Evolutionary conservation across 257 asterid genomes (phyloP).

Genomic region (Cordia subcordata): DNA sequence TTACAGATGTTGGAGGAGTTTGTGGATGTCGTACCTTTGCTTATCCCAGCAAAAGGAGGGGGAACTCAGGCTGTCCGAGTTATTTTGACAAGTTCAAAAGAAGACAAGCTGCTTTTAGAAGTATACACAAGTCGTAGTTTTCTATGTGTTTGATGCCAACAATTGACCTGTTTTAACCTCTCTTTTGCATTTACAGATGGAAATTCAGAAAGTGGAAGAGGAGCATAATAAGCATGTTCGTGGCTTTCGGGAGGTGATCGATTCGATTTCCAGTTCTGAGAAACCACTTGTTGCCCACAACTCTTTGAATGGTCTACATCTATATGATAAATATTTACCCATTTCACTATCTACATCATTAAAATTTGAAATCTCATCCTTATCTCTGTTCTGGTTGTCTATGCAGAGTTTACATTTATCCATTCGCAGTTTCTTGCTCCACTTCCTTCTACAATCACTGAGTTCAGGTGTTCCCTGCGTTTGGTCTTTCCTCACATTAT

Average conservation of each 20-base stretch:
- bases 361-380: slow-evolving; percentile 15
- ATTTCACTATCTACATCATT: slow-evolving; percentile 10
- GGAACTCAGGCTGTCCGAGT: slow-evolving; percentile 62
- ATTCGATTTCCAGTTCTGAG: slow-evolving; percentile 71
- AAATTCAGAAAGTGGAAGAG: slow-evolving; percentile 54
- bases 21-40: slow-evolving; percentile 55
- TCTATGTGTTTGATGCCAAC: slow-evolving; percentile 9
- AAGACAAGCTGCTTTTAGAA: slow-evolving; percentile 66
- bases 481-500: slow-evolving; percentile 50
- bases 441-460: slow-evolving; percentile 63
- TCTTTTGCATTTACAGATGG: slow-evolving; percentile 42
- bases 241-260: slow-evolving; percentile 91
- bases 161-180: slow-evolving; percentile 12
- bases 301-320: slow-evolving; percentile 67
- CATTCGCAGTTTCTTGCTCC: slow-evolving; percentile 74
- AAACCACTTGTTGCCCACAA: slow-evolving; percentile 82
- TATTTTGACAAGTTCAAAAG: slow-evolving; percentile 69
- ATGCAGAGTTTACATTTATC: slow-evolving; percentile 71
- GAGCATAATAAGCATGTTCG: slow-evolving; percentile 48
- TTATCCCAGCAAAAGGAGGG: slow-evolving; percentile 45
- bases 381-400: slow-evolving; percentile 11
- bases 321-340: slow-evolving; percentile 11
- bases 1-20: slow-evolving; percentile 55
- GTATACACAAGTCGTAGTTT: slow-evolving; percentile 31
- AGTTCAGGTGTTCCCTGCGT: slow-evolving; percentile 54